Percentiles rank a stretch among this genome's conserved stretches.
phyloP scores from a whole-genome alignment of 2,329 filamentous ascomycete species.

The Phoma sp. region DNA sequence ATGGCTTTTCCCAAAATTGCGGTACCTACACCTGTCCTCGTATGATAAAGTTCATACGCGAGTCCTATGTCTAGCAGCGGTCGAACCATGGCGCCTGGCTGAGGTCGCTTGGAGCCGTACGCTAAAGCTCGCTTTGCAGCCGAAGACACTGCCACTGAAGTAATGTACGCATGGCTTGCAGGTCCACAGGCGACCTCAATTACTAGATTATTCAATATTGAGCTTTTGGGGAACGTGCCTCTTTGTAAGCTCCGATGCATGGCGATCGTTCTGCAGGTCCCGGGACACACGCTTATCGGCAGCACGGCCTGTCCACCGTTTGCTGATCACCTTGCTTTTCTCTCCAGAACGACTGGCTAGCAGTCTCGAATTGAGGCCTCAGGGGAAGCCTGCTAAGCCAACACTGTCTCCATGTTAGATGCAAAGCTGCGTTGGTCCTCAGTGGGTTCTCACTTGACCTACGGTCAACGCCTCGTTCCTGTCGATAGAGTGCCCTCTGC shows the following conservation, averaged over 20 bases:
- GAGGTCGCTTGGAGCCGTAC: not conserved
- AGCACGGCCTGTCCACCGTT: not conserved
- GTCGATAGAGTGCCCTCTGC: not conserved
- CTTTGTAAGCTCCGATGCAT: conserved; percentile 11
- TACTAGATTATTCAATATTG: not conserved
- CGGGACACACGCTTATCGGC: not conserved
- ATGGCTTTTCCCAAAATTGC: not conserved
- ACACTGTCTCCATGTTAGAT: no score
- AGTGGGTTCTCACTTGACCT: not conserved
- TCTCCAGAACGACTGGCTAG: no score
- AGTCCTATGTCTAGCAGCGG: not conserved
- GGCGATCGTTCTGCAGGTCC: conserved; percentile 4
- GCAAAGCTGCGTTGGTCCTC: no score
- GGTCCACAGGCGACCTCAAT: conserved; percentile 2
- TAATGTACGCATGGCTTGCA: conserved; percentile 10
- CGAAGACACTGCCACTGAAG: not conserved
- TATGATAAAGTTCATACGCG: not conserved
- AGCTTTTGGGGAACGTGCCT: conserved; percentile 1
- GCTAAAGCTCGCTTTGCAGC: conserved; percentile 7
- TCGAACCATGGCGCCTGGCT: not conserved
- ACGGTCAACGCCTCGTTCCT: not conserved
- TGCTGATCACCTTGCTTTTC: not conserved
- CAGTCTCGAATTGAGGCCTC: no score
- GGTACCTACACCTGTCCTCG: not conserved
- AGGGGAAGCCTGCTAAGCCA: no score